Conservation (phyloP, 2,329 filamentous ascomycete species). For the Xylariaceae sp. region DNA sequence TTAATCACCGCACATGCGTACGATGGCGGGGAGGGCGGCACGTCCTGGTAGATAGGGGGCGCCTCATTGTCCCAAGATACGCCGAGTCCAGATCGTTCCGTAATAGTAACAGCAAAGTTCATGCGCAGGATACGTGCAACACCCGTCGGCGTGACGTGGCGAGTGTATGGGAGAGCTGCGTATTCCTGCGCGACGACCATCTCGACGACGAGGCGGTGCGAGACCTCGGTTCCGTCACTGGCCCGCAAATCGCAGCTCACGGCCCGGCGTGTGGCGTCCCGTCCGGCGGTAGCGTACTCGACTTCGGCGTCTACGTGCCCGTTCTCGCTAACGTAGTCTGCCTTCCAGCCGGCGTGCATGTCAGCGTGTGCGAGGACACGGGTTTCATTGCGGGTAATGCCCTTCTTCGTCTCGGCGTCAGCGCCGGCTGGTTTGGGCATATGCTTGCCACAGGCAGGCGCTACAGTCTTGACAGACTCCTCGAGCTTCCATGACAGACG, state of each 20-base stretch:
- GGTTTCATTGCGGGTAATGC: conserved; percentile 67
- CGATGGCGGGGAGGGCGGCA: conserved; percentile 74
- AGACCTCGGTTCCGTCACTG: conserved; percentile 70
- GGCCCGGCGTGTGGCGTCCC: conserved; percentile 54
- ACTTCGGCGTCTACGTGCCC: conserved; percentile 74
- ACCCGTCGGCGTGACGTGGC: conserved; percentile 76
- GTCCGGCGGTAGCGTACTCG: conserved; percentile 61
- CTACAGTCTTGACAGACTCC: conserved; percentile 75
- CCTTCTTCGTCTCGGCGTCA: conserved; percentile 48
- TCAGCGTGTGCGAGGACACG: conserved; percentile 77
- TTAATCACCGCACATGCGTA: conserved; percentile 7
- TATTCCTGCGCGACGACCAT: conserved; percentile 94
- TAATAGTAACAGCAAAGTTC: conserved; percentile 80
- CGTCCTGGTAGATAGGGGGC: conserved; percentile 89
- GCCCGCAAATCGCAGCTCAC: conserved; percentile 71
- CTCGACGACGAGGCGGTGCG: conserved; percentile 84
- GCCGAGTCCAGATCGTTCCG: conserved; percentile 78
- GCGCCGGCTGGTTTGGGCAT: conserved; percentile 42
- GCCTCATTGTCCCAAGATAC: conserved; percentile 97
- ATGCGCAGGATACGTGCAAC: conserved; percentile 87
- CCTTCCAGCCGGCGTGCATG: conserved; percentile 87
- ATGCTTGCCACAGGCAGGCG: conserved; percentile 77
- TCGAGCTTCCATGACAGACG: conserved; percentile 92
- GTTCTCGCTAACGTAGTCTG: conserved; percentile 49
- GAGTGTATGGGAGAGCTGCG: conserved; percentile 63